phyloP scores from a whole-genome alignment of 2,329 filamentous ascomycete genomes.

The Elsinoe perseae region DNA sequence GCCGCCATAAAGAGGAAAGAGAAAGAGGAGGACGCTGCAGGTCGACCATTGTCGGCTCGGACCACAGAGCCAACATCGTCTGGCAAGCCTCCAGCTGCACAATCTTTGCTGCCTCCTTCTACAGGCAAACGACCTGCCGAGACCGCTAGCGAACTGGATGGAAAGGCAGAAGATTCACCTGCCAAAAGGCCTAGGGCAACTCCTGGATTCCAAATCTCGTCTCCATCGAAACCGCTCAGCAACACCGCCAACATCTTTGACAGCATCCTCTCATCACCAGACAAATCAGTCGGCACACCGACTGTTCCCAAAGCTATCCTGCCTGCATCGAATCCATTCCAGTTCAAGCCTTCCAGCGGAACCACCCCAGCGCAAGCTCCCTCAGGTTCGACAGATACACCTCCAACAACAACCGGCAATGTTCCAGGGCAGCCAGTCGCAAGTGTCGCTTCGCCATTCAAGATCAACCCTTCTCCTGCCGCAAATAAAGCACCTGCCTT shows the following conservation, averaged over 20 bases:
- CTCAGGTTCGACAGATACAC: background rate
- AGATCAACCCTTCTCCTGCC: background rate
- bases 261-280: constrained; percentile 16
- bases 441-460: background rate
- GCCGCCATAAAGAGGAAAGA: background rate
- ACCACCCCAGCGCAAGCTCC: background rate
- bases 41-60: background rate
- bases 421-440: background rate
- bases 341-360: background rate
- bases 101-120: background rate
- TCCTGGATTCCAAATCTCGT: constrained; percentile 11
- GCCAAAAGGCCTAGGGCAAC: constrained; percentile 3
- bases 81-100: background rate
- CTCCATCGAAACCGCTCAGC: constrained; percentile 16
- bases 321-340: constrained; percentile 10
- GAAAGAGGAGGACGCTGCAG: background rate
- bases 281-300: constrained; percentile 3
- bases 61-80: background rate
- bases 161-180: background rate
- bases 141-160: background rate
- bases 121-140: constrained; percentile 2
- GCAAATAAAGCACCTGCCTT: background rate
- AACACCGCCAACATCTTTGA: constrained; percentile 18
- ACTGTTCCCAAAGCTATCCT: background rate
- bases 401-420: background rate